Conservation (phyloP, 2,329 filamentous ascomycete genomes). For the Botryotinia globosa region DNA sequence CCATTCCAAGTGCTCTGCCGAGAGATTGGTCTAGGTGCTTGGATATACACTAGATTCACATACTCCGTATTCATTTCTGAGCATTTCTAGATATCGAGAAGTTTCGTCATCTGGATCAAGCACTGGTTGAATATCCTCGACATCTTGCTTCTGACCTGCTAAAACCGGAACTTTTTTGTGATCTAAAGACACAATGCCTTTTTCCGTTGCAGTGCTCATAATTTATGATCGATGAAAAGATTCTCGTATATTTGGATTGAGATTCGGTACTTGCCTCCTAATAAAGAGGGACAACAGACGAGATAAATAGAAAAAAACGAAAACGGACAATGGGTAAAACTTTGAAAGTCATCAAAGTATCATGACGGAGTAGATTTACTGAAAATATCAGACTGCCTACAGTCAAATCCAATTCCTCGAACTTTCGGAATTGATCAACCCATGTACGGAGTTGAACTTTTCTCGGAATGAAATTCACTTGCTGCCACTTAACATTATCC, state of each 20-base stretch:
- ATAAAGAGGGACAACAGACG: too few species aligned
- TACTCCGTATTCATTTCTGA: neutral
- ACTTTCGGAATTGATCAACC: neutral
- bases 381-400: neutral
- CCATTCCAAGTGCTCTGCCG: neutral
- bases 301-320: neutral
- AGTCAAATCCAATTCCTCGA: neutral
- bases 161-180: too few species aligned
- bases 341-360: neutral
- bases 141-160: neutral
- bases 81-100: neutral
- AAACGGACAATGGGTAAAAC: neutral
- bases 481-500: neutral
- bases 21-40: neutral
- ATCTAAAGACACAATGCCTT: neutral
- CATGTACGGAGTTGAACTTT: neutral
- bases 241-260: neutral
- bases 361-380: rapidly evolving
- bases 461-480: neutral
- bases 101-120: neutral
- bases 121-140: neutral
- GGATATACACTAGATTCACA: neutral
- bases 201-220: neutral
- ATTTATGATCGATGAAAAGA: neutral
- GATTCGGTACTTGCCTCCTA: neutral